Base-by-base conservation (phyloP, 106 monocot genomes). In the Dendrobium huoshanense region DNA sequence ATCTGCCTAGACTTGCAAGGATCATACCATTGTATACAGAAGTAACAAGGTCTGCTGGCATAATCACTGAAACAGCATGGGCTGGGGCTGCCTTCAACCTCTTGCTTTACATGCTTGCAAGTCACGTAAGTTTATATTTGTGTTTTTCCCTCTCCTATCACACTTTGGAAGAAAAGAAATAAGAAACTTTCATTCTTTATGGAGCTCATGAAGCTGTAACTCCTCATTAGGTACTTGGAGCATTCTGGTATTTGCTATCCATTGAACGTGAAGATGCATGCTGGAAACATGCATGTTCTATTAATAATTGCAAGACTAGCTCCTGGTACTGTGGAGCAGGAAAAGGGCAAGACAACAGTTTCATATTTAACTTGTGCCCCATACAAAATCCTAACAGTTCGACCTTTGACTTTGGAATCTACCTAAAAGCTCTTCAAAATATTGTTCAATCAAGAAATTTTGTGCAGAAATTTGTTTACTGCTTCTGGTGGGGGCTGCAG, bases 401-500 rank as follows among this genome's bases (percentile, higher is more conserved):
- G 33, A 16, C 73, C 0, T 92, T 80, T 79, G 40, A 89, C 76
- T 98, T 98, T 82, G 98, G 98, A 64, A 95, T 98, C 67, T 98
- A 85, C 75, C 65, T 78, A 67, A 6, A 10, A 16, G 91, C 89
- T 82, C 84, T 98, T 74, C 72, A 91, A 79, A 91, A 88, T 86
- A 89, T 92, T 81, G 87, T 48, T 48, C 79, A 85, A 64, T 87
- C 85, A 51, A 74, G 27, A 33, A 83, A 81, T 59, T 93, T 95
- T 78, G 73, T 55, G 31, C 85, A 88, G 79, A 98, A 98, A 75
- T 83, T 95, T 8, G 87, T 95, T 77, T 98, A 89, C 79, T 98
- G 98, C 84, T 88, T 95, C 67, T 98, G 95, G 94, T 98, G 94
- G 92, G 98, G 98, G 18, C 76, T 98, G 18, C 95, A 89, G 82